These are phyloP conservation scores for Neltuma alba DNA, from an alignment of 306 rosid genomes.

Conservation along the genomic window DNA sequence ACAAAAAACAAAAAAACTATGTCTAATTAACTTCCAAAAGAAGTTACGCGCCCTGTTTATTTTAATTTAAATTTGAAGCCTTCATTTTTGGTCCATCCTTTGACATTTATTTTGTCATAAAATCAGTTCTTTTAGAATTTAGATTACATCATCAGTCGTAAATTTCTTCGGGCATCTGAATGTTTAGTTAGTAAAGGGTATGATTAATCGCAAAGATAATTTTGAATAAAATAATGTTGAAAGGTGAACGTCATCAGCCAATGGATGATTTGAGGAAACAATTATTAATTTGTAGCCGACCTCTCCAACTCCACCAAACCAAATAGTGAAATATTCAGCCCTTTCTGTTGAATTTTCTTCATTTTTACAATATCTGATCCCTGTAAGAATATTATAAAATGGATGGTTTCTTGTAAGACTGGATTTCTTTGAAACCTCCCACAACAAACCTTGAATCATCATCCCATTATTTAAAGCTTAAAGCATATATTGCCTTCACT, in stretches of 20 bases:
- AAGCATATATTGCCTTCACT: not conserved
- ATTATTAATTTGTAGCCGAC: not conserved
- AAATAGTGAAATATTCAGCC: not conserved
- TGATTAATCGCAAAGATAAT: not conserved
- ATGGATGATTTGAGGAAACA: not conserved
- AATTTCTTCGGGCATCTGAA: not conserved
- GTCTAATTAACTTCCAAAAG: too few relatives aligned
- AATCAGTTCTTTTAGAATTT: not conserved
- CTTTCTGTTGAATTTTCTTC: not conserved
- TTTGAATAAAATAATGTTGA: not conserved
- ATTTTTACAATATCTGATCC: not conserved
- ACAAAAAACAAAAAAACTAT: too few relatives aligned
- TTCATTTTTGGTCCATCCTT: not conserved
- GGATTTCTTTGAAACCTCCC: not conserved
- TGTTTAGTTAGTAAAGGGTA: not conserved
- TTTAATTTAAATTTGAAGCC: not conserved
- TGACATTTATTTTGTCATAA: not conserved
- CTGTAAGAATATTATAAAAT: not conserved
- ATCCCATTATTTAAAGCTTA: not conserved
- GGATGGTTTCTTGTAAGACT: conserved; percentile 1
- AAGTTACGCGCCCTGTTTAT: too few relatives aligned
- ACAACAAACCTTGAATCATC: not conserved
- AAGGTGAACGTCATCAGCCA: not conserved
- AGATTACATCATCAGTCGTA: not conserved
- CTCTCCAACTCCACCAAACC: conserved; percentile 10